Evolutionary conservation across 108 stramenopile genomes (phyloP), one percentile per base, ranked within the genome.

Genomic region (Parietichytrium sp.): DNA sequence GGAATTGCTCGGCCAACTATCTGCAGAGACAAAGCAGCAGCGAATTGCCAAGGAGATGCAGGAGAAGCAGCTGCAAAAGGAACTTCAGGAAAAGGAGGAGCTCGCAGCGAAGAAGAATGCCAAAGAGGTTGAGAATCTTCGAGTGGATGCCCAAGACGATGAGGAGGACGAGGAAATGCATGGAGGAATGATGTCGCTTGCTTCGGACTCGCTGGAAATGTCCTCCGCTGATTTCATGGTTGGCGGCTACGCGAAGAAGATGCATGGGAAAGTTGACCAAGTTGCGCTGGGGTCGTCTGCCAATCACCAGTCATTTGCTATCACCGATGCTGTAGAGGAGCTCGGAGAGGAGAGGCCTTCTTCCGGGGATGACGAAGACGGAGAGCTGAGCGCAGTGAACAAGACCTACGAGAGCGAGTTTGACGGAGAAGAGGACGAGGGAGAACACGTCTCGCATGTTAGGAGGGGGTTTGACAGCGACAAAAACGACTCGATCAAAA

Each of bases 151-250:
- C n/a, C 1, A 25, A 55, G 20, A 55, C 1, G 29, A 47, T 6
- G 61, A 36, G 2, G 33, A 10, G 6, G 38, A 72, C 10, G 33
- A 33, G 10, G 61, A 72, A 45, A 23, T n/a, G 33, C 23, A 38
- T 7, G 15, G 29, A 31, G 2, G 1, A 23, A 6, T 36, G 6
- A 72, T 2, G 61, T 45, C 6, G 61, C 36, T 26, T n/a, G 26
- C 3, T 38, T 72, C 61, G 10, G 61, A 72, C 61, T 72, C 61
- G 38, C 61, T 72, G 6, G 61, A 72, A 2, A 72, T 72, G 61
- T 72, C 61, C 12, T 72, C 61, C 6, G 33, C 61, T 3, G 61
- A 72, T 25, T 72, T 72, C 20, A 33, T 45, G 3, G 61, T 72
- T 2, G 61, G 61, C 0, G 61, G 61, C 38, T 72, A 72, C 61